A percentile compares a stretch with the other conserved stretches of the same genome.
Evolutionary conservation across 768 basidiomycete species (phyloP).

Genomic region (Filobasidium floriforme): DNA sequence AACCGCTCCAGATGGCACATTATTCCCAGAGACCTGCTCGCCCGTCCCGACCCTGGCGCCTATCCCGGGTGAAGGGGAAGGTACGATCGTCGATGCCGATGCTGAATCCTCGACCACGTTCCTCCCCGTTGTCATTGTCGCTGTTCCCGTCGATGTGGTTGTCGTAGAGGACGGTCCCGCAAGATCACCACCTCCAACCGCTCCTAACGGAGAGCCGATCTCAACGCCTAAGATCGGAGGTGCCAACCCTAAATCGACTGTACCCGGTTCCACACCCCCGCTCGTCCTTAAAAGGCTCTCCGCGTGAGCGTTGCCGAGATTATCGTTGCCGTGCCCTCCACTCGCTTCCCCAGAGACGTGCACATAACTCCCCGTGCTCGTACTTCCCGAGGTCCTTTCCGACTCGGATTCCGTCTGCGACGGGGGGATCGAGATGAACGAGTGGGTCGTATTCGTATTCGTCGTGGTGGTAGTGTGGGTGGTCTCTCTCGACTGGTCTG

Average conservation of each 20-base stretch:
- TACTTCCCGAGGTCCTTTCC: neutral
- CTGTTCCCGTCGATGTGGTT: too few relatives aligned
- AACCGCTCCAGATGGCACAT: neutral
- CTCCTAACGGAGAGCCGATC: too few relatives aligned
- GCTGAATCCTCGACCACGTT: neutral
- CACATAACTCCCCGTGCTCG: conserved; percentile 3
- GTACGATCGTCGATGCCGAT: neutral
- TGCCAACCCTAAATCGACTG: neutral
- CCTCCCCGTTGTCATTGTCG: neutral
- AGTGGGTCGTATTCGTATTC: neutral
- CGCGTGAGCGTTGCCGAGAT: neutral
- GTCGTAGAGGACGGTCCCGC: too few relatives aligned
- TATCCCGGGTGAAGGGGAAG: conserved; percentile 1
- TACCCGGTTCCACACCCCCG: neutral
- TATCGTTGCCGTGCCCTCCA: neutral
- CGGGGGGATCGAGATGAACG: neutral
- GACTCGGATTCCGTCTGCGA: too few relatives aligned
- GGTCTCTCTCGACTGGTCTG: neutral
- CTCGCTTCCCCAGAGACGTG: neutral
- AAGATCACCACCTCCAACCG: too few relatives aligned
- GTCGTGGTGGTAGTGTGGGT: neutral
- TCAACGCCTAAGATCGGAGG: neutral
- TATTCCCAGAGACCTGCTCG: neutral
- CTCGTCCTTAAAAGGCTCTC: neutral
- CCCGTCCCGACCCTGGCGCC: neutral